These are phyloP conservation scores for Babesia bovis DNA, from an alignment of 169 alveolate species.

Conservation along the genomic window DNA sequence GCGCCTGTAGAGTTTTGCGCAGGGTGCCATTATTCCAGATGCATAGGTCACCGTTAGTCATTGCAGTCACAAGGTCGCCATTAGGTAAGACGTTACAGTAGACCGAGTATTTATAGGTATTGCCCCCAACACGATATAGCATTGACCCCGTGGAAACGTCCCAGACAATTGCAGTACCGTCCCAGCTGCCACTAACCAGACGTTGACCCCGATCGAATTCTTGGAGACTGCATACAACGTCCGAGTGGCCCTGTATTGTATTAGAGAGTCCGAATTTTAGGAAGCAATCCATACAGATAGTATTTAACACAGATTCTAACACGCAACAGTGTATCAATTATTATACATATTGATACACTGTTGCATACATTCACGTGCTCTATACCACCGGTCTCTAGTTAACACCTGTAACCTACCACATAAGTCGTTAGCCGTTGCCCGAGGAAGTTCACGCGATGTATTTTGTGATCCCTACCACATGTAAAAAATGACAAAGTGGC, in stretches of 20 bases:
- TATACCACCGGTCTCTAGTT: too few species aligned
- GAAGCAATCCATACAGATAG: not conserved
- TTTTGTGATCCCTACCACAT: constrained; percentile 54
- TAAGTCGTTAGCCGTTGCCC: constrained; percentile 47
- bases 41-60: constrained; percentile 64
- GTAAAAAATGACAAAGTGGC: constrained; percentile 30
- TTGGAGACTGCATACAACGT: constrained; percentile 59
- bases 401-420: constrained; percentile 39
- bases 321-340: not conserved
- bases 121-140: constrained; percentile 19
- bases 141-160: constrained; percentile 36
- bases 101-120: constrained; percentile 46
- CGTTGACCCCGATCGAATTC: constrained; percentile 7
- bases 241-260: constrained; percentile 53
- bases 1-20: constrained; percentile 20
- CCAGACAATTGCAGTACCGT: constrained; percentile 68
- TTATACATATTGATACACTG: too few species aligned
- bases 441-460: constrained; percentile 24
- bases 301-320: not conserved
- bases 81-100: constrained; percentile 33
- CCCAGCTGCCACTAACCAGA: constrained; percentile 68
- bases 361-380: too few species aligned
- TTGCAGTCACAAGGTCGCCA: constrained; percentile 38
- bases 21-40: constrained; percentile 31
- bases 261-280: not conserved